These are phyloP conservation scores for Nowakowskiella sp. DNA, from an alignment of 192 early-diverging fungal genomes.

Conservation along the genomic window DNA sequence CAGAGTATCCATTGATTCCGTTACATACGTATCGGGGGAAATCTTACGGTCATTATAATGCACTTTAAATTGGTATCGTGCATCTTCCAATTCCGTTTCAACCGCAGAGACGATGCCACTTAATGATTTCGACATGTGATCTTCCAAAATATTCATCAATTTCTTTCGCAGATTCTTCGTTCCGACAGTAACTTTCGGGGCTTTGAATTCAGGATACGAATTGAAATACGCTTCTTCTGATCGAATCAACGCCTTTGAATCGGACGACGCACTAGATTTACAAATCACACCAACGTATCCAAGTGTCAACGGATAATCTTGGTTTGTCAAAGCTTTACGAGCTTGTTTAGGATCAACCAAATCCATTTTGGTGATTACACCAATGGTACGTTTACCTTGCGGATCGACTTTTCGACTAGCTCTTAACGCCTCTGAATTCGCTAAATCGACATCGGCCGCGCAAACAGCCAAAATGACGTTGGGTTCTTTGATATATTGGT, in stretches of 20 bases:
- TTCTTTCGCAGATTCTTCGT: slow-evolving; percentile 76
- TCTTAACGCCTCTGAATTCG: slow-evolving; percentile 96
- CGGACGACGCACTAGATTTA: slow-evolving; percentile 33
- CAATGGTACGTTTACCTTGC: slow-evolving; percentile 87
- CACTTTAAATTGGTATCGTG: slow-evolving; percentile 96
- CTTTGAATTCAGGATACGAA: slow-evolving; percentile 44
- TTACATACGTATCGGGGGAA: slow-evolving; percentile 91
- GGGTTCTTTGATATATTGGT: slow-evolving; percentile 91
- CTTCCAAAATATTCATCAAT: slow-evolving; percentile 84
- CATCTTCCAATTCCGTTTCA: slow-evolving; percentile 89
- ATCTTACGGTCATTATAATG: slow-evolving; percentile 95
- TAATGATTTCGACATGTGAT: slow-evolving; percentile 80
- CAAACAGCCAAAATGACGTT: slow-evolving; percentile 98
- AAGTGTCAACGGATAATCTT: slow-evolving; percentile 87
- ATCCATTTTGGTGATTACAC: slow-evolving; percentile 97
- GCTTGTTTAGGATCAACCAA: slow-evolving; percentile 74
- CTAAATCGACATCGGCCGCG: slow-evolving; percentile 93
- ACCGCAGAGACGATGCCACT: slow-evolving; percentile 83
- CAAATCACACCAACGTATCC: slow-evolving; percentile 97
- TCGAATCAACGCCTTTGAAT: slow-evolving; percentile 28
- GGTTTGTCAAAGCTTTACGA: slow-evolving; percentile 72
- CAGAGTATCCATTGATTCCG: slow-evolving; percentile 85
- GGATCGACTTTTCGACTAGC: slow-evolving; percentile 95
- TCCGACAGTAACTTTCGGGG: slow-evolving; percentile 70
- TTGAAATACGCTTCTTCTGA: slow-evolving; percentile 56